Conservation (phyloP, 1,139 yeast genomes). For the Magnusiomyces magnusii region DNA sequence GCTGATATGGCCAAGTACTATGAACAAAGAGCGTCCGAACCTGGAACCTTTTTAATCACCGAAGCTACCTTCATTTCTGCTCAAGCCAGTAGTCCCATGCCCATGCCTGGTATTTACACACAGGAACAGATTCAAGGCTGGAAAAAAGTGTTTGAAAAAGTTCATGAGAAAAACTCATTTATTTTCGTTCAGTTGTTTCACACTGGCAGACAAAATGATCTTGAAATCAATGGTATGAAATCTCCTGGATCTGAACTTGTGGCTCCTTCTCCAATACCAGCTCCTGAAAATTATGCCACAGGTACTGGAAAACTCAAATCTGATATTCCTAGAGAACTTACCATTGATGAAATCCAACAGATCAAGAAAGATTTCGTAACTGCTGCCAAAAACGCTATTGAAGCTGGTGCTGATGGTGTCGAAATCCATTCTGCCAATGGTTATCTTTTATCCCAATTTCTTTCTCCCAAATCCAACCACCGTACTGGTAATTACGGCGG, state of each 20-base stretch:
- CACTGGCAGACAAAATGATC: slow-evolving; percentile 55
- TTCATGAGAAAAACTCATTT: slow-evolving; percentile 48
- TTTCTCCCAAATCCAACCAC: slow-evolving; percentile 44
- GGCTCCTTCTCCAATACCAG: slow-evolving; percentile 14
- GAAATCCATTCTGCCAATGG: slow-evolving; percentile 69
- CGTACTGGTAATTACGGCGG: slow-evolving; percentile 68
- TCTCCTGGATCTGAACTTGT: slow-evolving; percentile 40
- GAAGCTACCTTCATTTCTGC: slow-evolving; percentile 38
- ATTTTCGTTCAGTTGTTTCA: slow-evolving; percentile 53
- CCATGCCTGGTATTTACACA: slow-evolving; percentile 49
- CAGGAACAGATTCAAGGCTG: slow-evolving; percentile 43
- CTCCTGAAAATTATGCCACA: slow-evolving; percentile 14
- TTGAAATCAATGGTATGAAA: too few species aligned
- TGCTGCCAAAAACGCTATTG: slow-evolving; percentile 44
- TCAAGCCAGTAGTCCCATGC: slow-evolving; percentile 36
- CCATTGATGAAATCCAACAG: slow-evolving; percentile 41
- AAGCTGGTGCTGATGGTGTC: slow-evolving; percentile 62
- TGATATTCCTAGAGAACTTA: slow-evolving; percentile 36
- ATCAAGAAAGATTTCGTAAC: slow-evolving; percentile 35
- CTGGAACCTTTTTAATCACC: slow-evolving; percentile 43
- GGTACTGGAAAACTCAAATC: slow-evolving; percentile 29
- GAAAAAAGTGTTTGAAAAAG: slow-evolving; percentile 42
- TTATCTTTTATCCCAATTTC: slow-evolving; percentile 55
- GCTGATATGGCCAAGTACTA: slow-evolving; percentile 46
- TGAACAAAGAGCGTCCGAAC: slow-evolving; percentile 41